phyloP scores from a whole-genome alignment of 2,329 filamentous ascomycete genomes.

The Diplocarpon rosae region DNA sequence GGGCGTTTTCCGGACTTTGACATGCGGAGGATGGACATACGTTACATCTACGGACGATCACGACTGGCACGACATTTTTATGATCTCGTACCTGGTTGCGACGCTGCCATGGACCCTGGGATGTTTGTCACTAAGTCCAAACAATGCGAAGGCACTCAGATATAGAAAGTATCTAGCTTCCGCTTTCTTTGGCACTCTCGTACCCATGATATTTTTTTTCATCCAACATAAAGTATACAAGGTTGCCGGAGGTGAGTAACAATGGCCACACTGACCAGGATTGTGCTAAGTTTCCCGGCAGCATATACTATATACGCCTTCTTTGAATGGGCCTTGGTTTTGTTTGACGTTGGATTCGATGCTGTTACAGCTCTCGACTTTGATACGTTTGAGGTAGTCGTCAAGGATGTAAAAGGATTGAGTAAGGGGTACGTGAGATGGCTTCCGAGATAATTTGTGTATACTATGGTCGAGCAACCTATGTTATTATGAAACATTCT shows the following conservation, averaged over 20 bases:
- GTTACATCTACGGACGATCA: constrained; percentile 97
- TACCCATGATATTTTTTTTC: constrained; percentile 91
- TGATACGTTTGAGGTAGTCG: constrained; percentile 71
- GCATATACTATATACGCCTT: constrained; percentile 97
- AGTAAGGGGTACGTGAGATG: constrained; percentile 98
- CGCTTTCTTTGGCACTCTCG: constrained; percentile 80
- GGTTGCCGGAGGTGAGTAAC: constrained; percentile 70
- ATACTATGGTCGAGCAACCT: constrained; percentile 31
- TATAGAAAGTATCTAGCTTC: constrained; percentile 78
- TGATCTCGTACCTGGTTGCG: constrained; percentile 94
- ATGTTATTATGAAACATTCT: constrained; percentile 24
- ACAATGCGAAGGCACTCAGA: constrained; percentile 70
- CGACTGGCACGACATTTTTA: constrained; percentile 97
- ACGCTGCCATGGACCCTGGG: constrained; percentile 93
- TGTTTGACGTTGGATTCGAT: constrained; percentile 94
- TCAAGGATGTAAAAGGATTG: constrained; percentile 79
- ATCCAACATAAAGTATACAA: constrained; percentile 98
- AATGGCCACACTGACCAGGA: not conserved
- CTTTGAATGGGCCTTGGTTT: constrained; percentile 91
- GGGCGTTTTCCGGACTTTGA: constrained; percentile 79
- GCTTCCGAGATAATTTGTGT: constrained; percentile 75
- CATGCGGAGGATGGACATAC: constrained; percentile 97
- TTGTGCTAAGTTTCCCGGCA: constrained; percentile 31
- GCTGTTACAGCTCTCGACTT: constrained; percentile 92
- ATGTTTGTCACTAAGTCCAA: constrained; percentile 77